A percentile compares a stretch with the other conserved stretches of the same genome.
Conservation (phyloP, 768 basidiomycete genomes). For the Chalciporus piperatus region DNA sequence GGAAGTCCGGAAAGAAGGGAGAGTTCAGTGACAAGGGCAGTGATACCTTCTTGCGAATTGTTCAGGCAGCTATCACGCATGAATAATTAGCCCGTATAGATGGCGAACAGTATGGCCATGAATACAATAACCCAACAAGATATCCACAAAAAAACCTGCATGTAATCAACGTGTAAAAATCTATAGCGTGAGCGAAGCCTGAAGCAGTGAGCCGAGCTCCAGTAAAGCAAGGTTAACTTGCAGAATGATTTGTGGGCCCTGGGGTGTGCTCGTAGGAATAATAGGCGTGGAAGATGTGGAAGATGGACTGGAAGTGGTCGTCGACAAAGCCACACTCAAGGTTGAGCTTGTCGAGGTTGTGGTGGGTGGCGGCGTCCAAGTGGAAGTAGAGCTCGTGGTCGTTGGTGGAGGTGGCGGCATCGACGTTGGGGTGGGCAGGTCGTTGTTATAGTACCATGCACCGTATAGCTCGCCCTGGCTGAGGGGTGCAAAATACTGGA, state of each 20-base stretch:
- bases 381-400: slow-evolving; percentile 20
- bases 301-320: slow-evolving; percentile 6
- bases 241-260: slow-evolving; percentile 19
- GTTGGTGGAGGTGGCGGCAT: slow-evolving; percentile 11
- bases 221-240: slow-evolving; percentile 27
- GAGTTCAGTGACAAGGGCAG: slow-evolving; percentile 20
- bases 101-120: not conserved
- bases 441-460: slow-evolving; percentile 38
- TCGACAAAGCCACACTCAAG: slow-evolving; percentile 3
- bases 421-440: slow-evolving; percentile 19
- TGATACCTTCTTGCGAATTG: slow-evolving; percentile 34
- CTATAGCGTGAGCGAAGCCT: slow-evolving; percentile 7
- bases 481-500: slow-evolving; percentile 37
- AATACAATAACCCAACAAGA: not conserved
- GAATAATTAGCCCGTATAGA: slow-evolving; percentile 9
- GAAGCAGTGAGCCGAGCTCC: slow-evolving; percentile 22
- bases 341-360: slow-evolving; percentile 11
- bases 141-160: not conserved
- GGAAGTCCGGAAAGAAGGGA: slow-evolving; percentile 43
- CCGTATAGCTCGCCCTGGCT: slow-evolving; percentile 37
- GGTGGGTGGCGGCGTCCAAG: slow-evolving; percentile 16
- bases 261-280: slow-evolving; percentile 16
- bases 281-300: slow-evolving; percentile 4
- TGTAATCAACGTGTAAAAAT: not conserved
- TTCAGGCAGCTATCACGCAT: slow-evolving; percentile 28